Evolutionary conservation across 306 rosid species (phyloP).

Genomic region (Quercus cerris): DNA sequence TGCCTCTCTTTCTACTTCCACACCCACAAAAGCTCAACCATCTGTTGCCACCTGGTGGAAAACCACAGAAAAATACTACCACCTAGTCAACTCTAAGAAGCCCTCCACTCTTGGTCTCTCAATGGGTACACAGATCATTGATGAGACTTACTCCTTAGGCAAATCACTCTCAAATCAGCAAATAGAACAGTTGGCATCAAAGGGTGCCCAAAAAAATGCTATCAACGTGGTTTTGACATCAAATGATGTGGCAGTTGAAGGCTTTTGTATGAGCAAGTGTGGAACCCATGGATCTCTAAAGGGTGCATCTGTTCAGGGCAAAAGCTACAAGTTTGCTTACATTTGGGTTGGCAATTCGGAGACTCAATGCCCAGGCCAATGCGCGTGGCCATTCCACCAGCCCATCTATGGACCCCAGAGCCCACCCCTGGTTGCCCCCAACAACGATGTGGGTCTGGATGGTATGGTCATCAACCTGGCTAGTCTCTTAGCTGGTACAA

Average conservation of each 20-base stretch:
- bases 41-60: slow-evolving; percentile 59
- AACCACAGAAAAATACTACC: slow-evolving; percentile 39
- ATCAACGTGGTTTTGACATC: slow-evolving; percentile 57
- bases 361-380: slow-evolving; percentile 62
- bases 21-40: slow-evolving; percentile 28
- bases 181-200: slow-evolving; percentile 39
- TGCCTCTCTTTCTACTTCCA: slow-evolving; percentile 33
- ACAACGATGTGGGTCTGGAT: slow-evolving; percentile 70
- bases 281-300: slow-evolving; percentile 46
- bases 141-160: slow-evolving; percentile 33
- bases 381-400: slow-evolving; percentile 72
- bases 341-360: slow-evolving; percentile 71
- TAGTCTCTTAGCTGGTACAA: slow-evolving; percentile 49
- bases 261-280: slow-evolving; percentile 55
- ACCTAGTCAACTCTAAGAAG: slow-evolving; percentile 10
- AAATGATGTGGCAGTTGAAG: slow-evolving; percentile 44
- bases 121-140: slow-evolving; percentile 26
- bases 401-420: slow-evolving; percentile 57
- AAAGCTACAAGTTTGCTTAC: slow-evolving; percentile 33
- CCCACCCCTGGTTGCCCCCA: slow-evolving; percentile 53
- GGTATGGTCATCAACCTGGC: slow-evolving; percentile 63
- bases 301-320: slow-evolving; percentile 9
- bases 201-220: slow-evolving; percentile 28
- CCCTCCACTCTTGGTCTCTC: slow-evolving; percentile 6
- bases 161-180: slow-evolving; percentile 44